Base-by-base conservation (phyloP, 192 early-diverging fungal genomes). In the Mortierella antarctica region DNA sequence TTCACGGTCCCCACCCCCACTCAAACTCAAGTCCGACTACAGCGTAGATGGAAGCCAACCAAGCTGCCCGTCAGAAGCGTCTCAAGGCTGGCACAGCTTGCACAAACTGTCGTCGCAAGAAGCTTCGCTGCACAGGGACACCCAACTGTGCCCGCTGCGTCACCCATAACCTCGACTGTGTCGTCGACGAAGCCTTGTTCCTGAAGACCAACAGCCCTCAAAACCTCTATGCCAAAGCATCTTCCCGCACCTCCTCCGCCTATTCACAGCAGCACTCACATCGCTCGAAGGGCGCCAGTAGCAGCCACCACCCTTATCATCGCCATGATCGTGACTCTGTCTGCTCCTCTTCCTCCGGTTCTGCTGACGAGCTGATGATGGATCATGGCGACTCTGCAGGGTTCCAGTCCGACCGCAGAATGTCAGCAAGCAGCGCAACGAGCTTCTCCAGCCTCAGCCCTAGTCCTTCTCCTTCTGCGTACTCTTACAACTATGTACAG, bases 81-180 rank as follows among this genome's bases (percentile, higher is more conserved):
- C 77, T 80, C 59, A 80, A 80, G 17, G 77, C 77, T 23, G 77
- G 77, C 17, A 80, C 77, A 0, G 77, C 77, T 15, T 80, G 77
- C 58, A 80, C 77, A 2, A 80, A 80, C 65, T 80, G 77, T 18
- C 77, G 77, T 42, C 77, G 77, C 58, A 80, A 80, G 54, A 80
- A 80, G 60, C 61, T 78, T 18, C 57, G 77, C 2, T 80, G 77
- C 52, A 80, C 77, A 31, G 77, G 77, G 44, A 80, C 77, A 6
- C 77, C 77, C 4, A 67, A 62, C 21, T 80, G 77, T 50, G 70
- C 57, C 21, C 70, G 77, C 7, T 80, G 77, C 62, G 65, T 71
- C 23, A 68, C 77, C 46, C 77, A 80, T 23, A 71, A 50, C 42
- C 77, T 80, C 41, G 70, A 80, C 9, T 80, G 77, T 48, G 77